Conservation (phyloP, 2,329 filamentous ascomycete genomes). For the Ophiostoma fasciatum region DNA sequence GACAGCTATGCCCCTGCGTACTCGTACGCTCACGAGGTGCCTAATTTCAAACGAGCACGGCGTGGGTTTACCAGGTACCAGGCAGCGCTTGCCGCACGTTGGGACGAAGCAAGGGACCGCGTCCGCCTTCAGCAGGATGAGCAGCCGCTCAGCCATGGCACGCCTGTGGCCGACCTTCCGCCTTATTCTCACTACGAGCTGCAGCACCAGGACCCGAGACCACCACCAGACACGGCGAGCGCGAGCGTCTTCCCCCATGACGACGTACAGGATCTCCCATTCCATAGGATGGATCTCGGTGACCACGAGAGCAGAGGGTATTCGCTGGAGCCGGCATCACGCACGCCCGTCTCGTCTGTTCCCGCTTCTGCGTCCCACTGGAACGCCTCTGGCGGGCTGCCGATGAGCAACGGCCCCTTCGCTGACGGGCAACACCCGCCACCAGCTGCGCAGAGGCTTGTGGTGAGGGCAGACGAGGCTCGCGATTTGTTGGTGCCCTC, state of each 20-base stretch:
- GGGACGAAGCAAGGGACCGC: slow-evolving; percentile 19
- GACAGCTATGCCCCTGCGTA: too few species aligned
- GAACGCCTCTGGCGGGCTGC: background rate
- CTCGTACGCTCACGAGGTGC: background rate
- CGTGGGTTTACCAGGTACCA: slow-evolving; percentile 33
- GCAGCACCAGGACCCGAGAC: background rate
- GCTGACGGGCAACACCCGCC: background rate
- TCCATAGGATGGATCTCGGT: background rate
- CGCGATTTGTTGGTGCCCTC: slow-evolving; percentile 30
- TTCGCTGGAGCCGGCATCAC: background rate
- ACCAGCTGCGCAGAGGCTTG: background rate
- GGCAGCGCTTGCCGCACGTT: slow-evolving; percentile 18
- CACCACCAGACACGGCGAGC: too few species aligned
- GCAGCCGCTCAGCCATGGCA: too few species aligned
- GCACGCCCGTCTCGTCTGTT: background rate
- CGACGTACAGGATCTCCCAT: background rate
- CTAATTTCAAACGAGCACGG: background rate
- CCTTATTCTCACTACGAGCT: background rate
- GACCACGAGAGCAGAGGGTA: background rate
- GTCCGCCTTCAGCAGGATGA: slow-evolving; percentile 9
- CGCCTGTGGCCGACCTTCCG: background rate
- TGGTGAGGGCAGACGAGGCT: slow-evolving; percentile 12
- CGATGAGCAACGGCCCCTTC: background rate
- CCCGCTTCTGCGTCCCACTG: background rate
- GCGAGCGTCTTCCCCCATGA: background rate